Percentiles rank a stretch among this genome's conserved stretches.
These are phyloP conservation scores for Ceratocystis smalleyi DNA, from an alignment of 2,329 filamentous ascomycete genomes.

Conservation along the genomic window DNA sequence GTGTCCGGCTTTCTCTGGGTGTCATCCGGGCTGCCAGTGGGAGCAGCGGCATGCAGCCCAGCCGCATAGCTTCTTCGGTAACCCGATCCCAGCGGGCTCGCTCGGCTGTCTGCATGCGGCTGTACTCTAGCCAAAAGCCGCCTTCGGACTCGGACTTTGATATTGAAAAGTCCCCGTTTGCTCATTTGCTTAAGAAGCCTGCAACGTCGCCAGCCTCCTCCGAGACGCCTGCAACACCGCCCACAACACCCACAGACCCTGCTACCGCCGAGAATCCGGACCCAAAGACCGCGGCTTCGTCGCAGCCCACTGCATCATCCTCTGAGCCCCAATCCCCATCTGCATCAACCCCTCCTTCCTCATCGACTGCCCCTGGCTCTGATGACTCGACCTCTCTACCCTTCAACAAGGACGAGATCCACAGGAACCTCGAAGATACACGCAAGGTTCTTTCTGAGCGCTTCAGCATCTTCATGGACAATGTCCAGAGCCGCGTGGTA, in stretches of 20 bases:
- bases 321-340: not conserved
- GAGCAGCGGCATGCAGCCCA: not conserved
- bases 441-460: slow-evolving; percentile 23
- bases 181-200: slow-evolving; percentile 13
- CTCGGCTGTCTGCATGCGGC: not conserved
- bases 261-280: slow-evolving; percentile 15
- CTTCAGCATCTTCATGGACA: slow-evolving; percentile 69
- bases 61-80: not conserved
- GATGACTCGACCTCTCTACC: slow-evolving; percentile 21
- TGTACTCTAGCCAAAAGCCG: slow-evolving; percentile 11
- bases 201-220: not conserved
- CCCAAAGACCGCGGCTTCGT: slow-evolving; percentile 13
- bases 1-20: slow-evolving; percentile 11
- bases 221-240: not conserved
- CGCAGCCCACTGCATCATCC: slow-evolving; percentile 9
- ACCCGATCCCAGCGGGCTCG: not conserved
- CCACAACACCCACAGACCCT: not conserved
- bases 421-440: slow-evolving; percentile 23
- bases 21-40: slow-evolving; percentile 12
- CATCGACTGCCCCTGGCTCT: slow-evolving; percentile 15
- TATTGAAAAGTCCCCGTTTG: slow-evolving; percentile 15
- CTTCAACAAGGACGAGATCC: slow-evolving; percentile 24
- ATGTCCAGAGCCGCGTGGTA: slow-evolving; percentile 69
- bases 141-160: slow-evolving; percentile 10
- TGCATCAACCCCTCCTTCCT: not conserved